Evolutionary conservation across 108 stramenopile species (phyloP).

Genomic region (Skeletonema tropicum): DNA sequence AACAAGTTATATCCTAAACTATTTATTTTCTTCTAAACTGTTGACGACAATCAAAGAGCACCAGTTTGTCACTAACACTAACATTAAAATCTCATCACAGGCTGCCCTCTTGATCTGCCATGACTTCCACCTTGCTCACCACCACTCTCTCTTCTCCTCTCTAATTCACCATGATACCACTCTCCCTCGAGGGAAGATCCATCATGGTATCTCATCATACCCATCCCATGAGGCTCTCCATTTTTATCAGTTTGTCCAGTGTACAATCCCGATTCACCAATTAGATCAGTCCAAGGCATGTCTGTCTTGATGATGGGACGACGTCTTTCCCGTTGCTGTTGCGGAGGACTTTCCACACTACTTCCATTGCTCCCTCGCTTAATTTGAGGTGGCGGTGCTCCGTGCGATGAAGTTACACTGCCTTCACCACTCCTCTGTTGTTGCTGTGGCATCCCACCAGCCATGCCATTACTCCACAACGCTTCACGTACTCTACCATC

Average conservation of each 20-base stretch:
- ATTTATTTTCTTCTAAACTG: no score
- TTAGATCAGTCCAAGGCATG: conserved; percentile 31
- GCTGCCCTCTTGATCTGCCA: not conserved
- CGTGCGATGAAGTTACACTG: not conserved
- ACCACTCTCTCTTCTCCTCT: conserved; percentile 7
- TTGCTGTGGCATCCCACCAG: not conserved
- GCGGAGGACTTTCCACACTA: not conserved
- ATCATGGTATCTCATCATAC: conserved; percentile 25
- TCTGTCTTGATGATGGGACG: not conserved
- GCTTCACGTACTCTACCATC: conserved; percentile 38
- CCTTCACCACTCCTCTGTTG: not conserved
- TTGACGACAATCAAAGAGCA: no score
- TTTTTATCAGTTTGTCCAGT: conserved; percentile 35
- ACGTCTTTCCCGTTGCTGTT: conserved; percentile 2
- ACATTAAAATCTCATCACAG: not conserved
- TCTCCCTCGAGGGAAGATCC: conserved; percentile 23
- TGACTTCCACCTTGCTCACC: not conserved
- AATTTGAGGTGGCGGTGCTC: not conserved
- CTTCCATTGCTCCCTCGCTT: not conserved
- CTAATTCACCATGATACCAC: conserved; percentile 37
- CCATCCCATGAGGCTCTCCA: conserved; percentile 34
- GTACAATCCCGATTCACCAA: conserved; percentile 16
- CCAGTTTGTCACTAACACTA: no score
- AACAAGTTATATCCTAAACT: no score
- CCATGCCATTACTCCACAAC: conserved; percentile 41